Evolutionary conservation across 208 protist species (phyloP), one percentile per base, ranked within the genome.

Genomic region (Wallacemonas sp.): DNA sequence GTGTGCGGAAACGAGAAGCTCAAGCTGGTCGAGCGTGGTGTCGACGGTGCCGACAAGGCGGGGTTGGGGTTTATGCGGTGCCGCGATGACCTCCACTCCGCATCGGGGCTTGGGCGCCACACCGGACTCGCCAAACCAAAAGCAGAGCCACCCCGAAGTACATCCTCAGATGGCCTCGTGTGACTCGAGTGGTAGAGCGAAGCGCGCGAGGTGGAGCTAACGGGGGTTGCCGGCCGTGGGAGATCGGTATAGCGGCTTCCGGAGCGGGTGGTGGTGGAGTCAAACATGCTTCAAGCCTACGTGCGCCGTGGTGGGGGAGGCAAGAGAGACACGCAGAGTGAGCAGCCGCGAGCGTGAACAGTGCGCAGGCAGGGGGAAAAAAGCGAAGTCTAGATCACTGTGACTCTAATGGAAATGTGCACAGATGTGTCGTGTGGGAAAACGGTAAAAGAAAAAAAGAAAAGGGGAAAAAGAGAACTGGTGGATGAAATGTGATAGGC

Each of bases 381-480:
- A 53, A 63, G 15, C 61, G 17, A 54, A 34, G 12, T 48, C 26
- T 29, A 45, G n/a, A n/a, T 63, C n/a, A n/a, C n/a, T n/a, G n/a
- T n/a, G n/a, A n/a, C n/a, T n/a, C n/a, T n/a, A n/a, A n/a, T n/a
- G n/a, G n/a, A n/a, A n/a, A n/a, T n/a, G n/a, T n/a, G n/a, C n/a
- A n/a, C n/a, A n/a, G n/a, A n/a, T n/a, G n/a, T n/a, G n/a, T n/a
- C n/a, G n/a, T n/a, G n/a, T n/a, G n/a, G 21, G 19, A 58, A 58
- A 26, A 10, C 8, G 41, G 36, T 37, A 22, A 6, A 38, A 57
- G 38, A 10, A 63, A 67, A 66, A 15, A 33, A 12, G 58, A 6
- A 60, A 57, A 62, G 12, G 44, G 38, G 39, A 37, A 63, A 41
- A 60, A 38, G 62, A 61, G 42, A 52, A 67, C 17, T 13, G 24